Evolutionary conservation across 139 green algal genomes (phyloP), one percentile per base, ranked within the genome.

Genomic region (Trebouxia sp.): DNA sequence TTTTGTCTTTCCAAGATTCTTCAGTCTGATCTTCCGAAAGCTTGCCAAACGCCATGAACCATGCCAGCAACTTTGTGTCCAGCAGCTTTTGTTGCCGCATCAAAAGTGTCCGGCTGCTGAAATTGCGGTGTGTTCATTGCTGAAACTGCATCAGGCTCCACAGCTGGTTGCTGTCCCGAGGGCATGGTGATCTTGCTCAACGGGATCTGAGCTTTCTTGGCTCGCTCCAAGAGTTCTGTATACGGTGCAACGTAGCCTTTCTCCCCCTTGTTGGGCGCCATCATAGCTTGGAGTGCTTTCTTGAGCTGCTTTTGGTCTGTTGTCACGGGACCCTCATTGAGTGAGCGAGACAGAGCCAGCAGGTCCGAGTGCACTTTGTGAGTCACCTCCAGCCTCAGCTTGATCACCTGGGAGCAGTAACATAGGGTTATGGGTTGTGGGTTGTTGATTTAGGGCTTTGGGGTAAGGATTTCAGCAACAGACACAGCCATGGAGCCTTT

Each of bases 81-180:
- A 45, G 62, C 62, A 45, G 62, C 62, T 45, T 72, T 72, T 20
- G 62, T 72, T 45, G 62, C 62, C 37, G 62, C 62, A 72, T 72
- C 62, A 72, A 72, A 72, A 5, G 62, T 45, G 35, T 72, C 62
- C 43, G 62, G 1, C 15, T 72, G 62, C 62, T 72, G 62, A 45
- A 45, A 72, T 24, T 39, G 32, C 43, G 62, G 32, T 26, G 37
- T 35, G 7, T 24, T 72, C 9, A 72, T 7, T n/a, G 62, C 32
- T 5, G 62, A 72, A 8, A 30, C 43, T 17, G 1, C 32, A n/a
- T 26, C 62, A 5, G 10, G 9, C 37, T 72, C 62, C 43, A 35
- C 37, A 17, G 5, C 35, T 26, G 20, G 32, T 9, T 22, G 11
- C 43, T 72, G 32, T 6, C 28, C 32, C 15, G 28, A 35, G 20